Evolutionary conservation across 768 basidiomycete species (phyloP).

Genomic region (Leccinum disarticulatum): DNA sequence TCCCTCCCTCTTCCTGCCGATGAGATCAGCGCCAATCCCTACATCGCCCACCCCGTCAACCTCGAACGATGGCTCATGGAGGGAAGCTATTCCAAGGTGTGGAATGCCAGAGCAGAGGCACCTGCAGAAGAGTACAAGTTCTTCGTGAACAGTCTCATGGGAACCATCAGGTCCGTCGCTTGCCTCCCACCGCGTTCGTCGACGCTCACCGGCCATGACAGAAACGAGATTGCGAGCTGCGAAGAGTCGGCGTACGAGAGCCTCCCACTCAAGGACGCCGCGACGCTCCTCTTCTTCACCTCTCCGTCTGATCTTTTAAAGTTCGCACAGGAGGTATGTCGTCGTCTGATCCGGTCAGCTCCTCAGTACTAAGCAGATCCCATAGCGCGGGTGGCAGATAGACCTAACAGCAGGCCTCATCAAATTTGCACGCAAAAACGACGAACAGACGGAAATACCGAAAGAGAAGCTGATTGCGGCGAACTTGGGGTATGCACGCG

Average conservation of each 20-base stretch:
- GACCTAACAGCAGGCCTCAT: constrained; percentile 68
- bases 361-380: constrained; percentile 4
- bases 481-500: constrained; percentile 77
- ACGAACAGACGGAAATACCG: constrained; percentile 83
- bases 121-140: constrained; percentile 94
- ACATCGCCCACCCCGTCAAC: constrained; percentile 82
- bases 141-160: constrained; percentile 91
- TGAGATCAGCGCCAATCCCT: constrained; percentile 65
- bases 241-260: constrained; percentile 93
- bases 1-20: constrained; percentile 75
- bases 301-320: constrained; percentile 72
- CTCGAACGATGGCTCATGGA: constrained; percentile 99
- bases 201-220: constrained; percentile 31
- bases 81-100: constrained; percentile 96
- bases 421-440: constrained; percentile 76
- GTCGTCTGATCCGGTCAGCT: neutral
- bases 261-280: constrained; percentile 86
- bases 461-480: constrained; percentile 80
- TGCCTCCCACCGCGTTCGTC: neutral
- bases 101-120: constrained; percentile 90
- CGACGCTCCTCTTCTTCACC: constrained; percentile 89
- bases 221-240: constrained; percentile 96
- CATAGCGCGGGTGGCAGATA: constrained; percentile 82
- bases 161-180: constrained; percentile 76
- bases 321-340: constrained; percentile 80